Conservation (phyloP, 2,329 filamentous ascomycete species). For the Talaromyces sp. region DNA sequence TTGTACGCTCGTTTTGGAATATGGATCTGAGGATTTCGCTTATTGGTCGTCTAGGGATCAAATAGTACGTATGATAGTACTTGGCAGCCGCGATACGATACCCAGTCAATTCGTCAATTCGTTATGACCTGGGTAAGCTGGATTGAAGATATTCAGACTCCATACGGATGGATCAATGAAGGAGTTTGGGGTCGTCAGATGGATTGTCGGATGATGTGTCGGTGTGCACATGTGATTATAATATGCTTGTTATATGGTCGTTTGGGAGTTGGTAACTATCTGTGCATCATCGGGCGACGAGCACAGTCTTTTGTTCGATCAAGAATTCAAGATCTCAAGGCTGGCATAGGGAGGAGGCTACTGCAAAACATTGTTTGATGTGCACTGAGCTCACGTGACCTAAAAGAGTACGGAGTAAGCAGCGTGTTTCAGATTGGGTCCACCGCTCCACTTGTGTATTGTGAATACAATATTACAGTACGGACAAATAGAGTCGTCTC, state of each 20-base stretch:
- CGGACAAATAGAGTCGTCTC: background rate
- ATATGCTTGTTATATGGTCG: background rate
- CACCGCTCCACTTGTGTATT: background rate
- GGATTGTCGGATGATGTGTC: background rate
- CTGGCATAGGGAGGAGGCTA: background rate
- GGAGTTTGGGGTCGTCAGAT: background rate
- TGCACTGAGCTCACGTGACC: background rate
- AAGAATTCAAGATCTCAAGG: slow-evolving; percentile 2
- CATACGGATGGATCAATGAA: background rate
- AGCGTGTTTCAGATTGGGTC: background rate
- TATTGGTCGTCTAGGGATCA: background rate
- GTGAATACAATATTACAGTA: background rate
- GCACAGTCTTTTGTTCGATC: background rate
- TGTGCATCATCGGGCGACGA: background rate
- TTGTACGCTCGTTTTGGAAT: background rate
- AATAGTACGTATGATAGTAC: background rate
- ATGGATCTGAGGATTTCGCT: background rate
- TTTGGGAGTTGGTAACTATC: background rate
- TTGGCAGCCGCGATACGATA: background rate
- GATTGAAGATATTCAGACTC: background rate
- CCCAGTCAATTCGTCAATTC: background rate
- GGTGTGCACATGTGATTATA: background rate
- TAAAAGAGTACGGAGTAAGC: background rate
- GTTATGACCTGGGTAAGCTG: background rate
- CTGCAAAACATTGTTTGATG: slow-evolving; percentile 7